phyloP scores from a whole-genome alignment of 2,329 filamentous ascomycete species.

The Aspergillus niger region DNA sequence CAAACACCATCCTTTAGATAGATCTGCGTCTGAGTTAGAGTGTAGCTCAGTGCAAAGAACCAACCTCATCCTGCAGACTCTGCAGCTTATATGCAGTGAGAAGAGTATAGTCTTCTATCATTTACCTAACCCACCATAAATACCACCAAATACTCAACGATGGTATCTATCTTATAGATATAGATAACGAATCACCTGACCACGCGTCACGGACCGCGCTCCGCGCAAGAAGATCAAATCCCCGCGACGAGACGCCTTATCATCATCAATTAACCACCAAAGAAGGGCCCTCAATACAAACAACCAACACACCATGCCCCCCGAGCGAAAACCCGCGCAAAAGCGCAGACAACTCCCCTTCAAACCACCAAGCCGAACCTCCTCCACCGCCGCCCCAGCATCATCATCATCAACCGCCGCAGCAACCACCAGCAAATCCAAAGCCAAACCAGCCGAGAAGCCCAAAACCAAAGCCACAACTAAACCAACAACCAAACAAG shows the following conservation, averaged over 20 bases:
- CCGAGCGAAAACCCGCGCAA: slow-evolving; percentile 32
- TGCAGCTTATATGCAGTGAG: too few species aligned
- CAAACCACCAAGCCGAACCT: slow-evolving; percentile 45
- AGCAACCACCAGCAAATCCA: slow-evolving; percentile 18
- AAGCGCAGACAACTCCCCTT: slow-evolving; percentile 47
- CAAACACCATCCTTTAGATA: too few species aligned
- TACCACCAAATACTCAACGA: too few species aligned
- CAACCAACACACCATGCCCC: slow-evolving; percentile 25
- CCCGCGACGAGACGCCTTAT: neutral
- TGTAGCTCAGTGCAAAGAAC: too few species aligned
- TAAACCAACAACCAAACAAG: slow-evolving; percentile 11
- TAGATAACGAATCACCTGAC: slow-evolving; percentile 19
- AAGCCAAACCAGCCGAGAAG: slow-evolving; percentile 2
- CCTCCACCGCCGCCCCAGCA: slow-evolving; percentile 25
- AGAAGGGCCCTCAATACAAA: neutral
- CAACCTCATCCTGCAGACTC: too few species aligned
- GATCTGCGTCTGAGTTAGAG: too few species aligned
- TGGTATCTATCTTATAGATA: neutral
- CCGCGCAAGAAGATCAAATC: slow-evolving; percentile 4
- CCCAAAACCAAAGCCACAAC: neutral
- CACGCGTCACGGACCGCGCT: slow-evolving; percentile 19
- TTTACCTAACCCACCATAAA: too few species aligned
- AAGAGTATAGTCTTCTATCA: too few species aligned
- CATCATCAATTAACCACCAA: neutral
- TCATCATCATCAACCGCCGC: slow-evolving; percentile 21